A percentile compares a stretch with the other conserved stretches of the same genome.
Evolutionary conservation across 306 rosid species (phyloP).

Genomic region (Herpetospermum pedunculosum): DNA sequence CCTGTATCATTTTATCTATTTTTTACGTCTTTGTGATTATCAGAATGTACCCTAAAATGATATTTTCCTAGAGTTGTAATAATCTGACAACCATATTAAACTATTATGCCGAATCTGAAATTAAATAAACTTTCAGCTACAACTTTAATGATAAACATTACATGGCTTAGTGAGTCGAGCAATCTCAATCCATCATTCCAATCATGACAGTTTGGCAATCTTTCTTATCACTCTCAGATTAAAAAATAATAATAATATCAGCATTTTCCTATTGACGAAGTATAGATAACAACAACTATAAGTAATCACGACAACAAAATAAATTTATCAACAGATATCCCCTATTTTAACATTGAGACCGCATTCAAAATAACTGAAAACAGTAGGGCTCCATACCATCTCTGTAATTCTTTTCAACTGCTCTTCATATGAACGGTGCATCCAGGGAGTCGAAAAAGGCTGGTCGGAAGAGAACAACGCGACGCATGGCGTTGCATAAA

Average conservation of each 20-base stretch:
- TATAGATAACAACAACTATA: neutral
- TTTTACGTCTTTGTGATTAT: neutral
- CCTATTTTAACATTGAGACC: neutral
- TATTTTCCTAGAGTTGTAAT: neutral
- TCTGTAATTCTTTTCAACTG: constrained; percentile 70
- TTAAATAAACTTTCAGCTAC: neutral
- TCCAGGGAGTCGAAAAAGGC: too few relatives aligned
- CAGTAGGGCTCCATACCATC: constrained; percentile 37
- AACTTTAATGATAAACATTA: too few relatives aligned
- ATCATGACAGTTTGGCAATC: neutral
- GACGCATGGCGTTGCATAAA: too few relatives aligned
- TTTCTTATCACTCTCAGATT: neutral
- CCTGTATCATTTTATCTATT: neutral
- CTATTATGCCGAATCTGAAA: neutral
- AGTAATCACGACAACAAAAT: neutral
- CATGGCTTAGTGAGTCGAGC: neutral
- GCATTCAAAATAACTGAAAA: neutral
- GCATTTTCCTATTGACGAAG: neutral
- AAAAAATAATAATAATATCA: neutral
- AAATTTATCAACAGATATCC: neutral
- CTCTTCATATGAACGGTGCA: constrained; percentile 43
- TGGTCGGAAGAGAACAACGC: too few relatives aligned
- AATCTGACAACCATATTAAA: neutral
- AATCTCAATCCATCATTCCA: too few relatives aligned
- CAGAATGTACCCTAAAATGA: neutral